Conservation (phyloP, 345 rosid genomes). For the Fremontodendron californicum region DNA sequence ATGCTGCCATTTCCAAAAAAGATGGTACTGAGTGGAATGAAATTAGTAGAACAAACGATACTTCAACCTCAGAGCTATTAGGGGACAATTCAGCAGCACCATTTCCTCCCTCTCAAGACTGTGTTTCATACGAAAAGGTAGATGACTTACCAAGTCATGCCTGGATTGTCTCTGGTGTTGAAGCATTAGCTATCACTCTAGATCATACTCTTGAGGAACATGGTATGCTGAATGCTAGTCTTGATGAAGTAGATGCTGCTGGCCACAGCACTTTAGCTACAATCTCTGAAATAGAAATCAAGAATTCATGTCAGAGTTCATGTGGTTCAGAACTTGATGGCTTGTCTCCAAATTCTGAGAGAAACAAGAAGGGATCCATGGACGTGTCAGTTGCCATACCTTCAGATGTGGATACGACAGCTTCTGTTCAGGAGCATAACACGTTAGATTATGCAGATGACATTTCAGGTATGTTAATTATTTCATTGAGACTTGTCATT, state of each 20-base stretch:
- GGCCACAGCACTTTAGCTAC: conserved; percentile 37
- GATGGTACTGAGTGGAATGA: conserved; percentile 26
- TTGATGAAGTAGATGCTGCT: conserved; percentile 33
- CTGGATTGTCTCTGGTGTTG: conserved; percentile 34
- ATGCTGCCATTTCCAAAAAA: conserved; percentile 20
- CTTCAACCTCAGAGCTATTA: conserved; percentile 34
- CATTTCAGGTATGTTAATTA: conserved; percentile 44
- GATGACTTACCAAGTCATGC: conserved; percentile 32
- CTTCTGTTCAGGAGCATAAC: conserved; percentile 38
- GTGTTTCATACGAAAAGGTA: conserved; percentile 34
- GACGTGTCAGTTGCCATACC: conserved; percentile 31
- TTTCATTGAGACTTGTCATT: neutral
- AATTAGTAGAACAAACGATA: conserved; percentile 34
- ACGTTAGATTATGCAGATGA: conserved; percentile 42
- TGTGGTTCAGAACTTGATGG: conserved; percentile 38
- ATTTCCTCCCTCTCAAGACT: conserved; percentile 22
- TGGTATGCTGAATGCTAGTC: conserved; percentile 17
- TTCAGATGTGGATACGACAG: conserved; percentile 30
- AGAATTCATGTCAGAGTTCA: conserved; percentile 32
- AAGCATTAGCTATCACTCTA: conserved; percentile 31
- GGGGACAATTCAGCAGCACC: conserved; percentile 38
- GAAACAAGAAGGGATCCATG: conserved; percentile 34
- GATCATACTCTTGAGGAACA: conserved; percentile 31
- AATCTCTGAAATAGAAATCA: conserved; percentile 61
- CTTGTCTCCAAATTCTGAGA: conserved; percentile 31